Evolutionary conservation across 73 alveolate species (phyloP), one percentile per base, ranked within the genome.

Genomic region (Paramecium pentaurelia): DNA sequence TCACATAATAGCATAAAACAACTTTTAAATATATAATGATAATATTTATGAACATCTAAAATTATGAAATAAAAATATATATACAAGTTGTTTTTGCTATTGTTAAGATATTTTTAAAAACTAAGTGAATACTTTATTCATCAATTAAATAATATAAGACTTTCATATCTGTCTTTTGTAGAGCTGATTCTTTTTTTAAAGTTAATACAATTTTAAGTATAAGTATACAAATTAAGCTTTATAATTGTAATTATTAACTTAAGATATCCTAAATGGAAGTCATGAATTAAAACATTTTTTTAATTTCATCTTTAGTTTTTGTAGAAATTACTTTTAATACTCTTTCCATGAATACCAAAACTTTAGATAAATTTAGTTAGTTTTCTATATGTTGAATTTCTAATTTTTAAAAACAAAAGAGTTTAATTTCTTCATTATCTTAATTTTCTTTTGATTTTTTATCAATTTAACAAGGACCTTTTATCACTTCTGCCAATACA

Each of bases 381-480:
- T 51, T 25, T 12, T 64, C 84, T 28, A 28, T 3, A 32, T 64
- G 28, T 32, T 28, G 6, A 6, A 64, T 64, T 64, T 64, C 84
- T 28, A 64, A 64, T 64, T 64, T 64, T 14, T 64, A 64, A 34
- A 64, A 64, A 27, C 84, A 64, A 34, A 64, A 64, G 10, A 64
- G 47, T 64, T 64, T 64, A 8, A 64, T 64, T 64, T 64, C 84
- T 32, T 64, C 84, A 64, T 64, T 28, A 64, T 64, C 84, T 64
- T 64, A 34, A 64, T 64, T 64, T 64, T 64, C 84, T 64, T 64
- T 64, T 64, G 84, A 64, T 28, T 64, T 64, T 64, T 64, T 64
- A 64, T 64, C 84, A 2, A 64, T 64, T 64, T 64, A 64, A 64
- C 84, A 64, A 4, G 84, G 47, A 32, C 84, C 84, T 64, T 64